Conservation (phyloP, 257 asterid genomes). For the Gynochthodes officinalis region DNA sequence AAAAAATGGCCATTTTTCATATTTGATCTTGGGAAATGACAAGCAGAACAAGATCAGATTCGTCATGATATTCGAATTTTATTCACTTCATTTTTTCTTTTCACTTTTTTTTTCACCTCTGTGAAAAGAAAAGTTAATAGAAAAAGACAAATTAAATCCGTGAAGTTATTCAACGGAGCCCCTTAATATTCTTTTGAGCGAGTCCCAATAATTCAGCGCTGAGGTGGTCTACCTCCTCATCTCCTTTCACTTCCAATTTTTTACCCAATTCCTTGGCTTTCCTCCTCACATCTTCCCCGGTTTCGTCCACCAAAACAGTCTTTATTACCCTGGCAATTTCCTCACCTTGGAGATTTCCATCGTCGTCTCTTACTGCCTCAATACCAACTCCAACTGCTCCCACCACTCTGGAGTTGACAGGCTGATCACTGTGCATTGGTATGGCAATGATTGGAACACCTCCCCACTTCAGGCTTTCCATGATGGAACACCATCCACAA, state of each 20-base stretch:
- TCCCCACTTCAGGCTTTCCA: conserved; percentile 28
- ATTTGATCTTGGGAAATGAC: too few species aligned
- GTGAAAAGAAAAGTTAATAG: too few species aligned
- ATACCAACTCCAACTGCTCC: conserved; percentile 26
- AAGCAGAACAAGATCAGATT: too few species aligned
- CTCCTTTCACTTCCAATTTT: conserved; percentile 15
- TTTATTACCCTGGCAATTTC: conserved; percentile 15
- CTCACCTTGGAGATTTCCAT: conserved; percentile 19
- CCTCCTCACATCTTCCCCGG: conserved; percentile 20
- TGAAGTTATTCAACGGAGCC: too few species aligned
- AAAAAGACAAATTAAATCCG: too few species aligned
- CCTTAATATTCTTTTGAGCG: neutral
- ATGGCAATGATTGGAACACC: conserved; percentile 24
- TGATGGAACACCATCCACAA: conserved; percentile 30
- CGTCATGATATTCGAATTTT: too few species aligned
- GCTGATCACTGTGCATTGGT: conserved; percentile 35
- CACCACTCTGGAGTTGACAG: conserved; percentile 24
- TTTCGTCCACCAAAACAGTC: conserved; percentile 24
- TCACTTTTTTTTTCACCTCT: too few species aligned
- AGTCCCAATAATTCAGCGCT: conserved; percentile 9
- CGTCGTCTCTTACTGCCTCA: conserved; percentile 22
- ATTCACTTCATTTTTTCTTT: too few species aligned
- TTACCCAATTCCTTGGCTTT: conserved; percentile 18
- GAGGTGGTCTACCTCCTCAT: conserved; percentile 19
- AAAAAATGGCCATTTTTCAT: too few species aligned